Evolutionary conservation across 805 yeast species (phyloP), one percentile per base, ranked within the genome.

Genomic region (Cyberlindnera veronae): DNA sequence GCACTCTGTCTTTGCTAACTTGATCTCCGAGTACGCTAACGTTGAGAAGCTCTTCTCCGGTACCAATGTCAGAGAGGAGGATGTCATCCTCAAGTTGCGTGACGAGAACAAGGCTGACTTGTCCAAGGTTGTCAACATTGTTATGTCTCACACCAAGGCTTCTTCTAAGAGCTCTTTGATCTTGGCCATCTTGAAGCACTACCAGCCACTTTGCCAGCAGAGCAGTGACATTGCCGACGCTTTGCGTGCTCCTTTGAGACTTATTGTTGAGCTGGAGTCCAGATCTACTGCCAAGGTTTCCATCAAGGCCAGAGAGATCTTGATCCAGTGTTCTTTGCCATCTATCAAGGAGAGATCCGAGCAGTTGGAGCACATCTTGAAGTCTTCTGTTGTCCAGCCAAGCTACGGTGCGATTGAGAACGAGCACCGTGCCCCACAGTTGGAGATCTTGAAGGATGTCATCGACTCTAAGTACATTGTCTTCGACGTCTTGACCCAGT

Each of bases 381-480:
- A 88, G 64, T 79, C 95, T 9, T 81, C 96, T 27, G 98, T 93
- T 35, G 85, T 90, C 54, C 89, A 85, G 54, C 77, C 95, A 23
- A 76, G 82, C 21, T 93, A 90, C 58, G 99, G 98, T 55, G 95
- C 86, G 54, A 74, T 82, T 33, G 84, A 81, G 43, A 67, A 76
- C 28, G 78, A 77, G 51, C 91, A 88, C 60, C 76, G 87, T 50
- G 76, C 79, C 48, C 99, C 99, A 24, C 85, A 83, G 57, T 67
- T 84, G 58, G 81, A 81, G 28, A 72, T 86, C 43, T 76, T 93
- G 53, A 79, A 83, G 49, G 98, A 93, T 64, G 93, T 93, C 42
- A 90, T 93, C 53, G 99, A 93, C 61, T 90, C 98, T 36, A 90
- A 86, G 62, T 95, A 87, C 68, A 87, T 91, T 44, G 97, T 93